These are phyloP conservation scores for Azolla pinnata DNA, from an alignment of 75 land plant species.

Conservation along the genomic window DNA sequence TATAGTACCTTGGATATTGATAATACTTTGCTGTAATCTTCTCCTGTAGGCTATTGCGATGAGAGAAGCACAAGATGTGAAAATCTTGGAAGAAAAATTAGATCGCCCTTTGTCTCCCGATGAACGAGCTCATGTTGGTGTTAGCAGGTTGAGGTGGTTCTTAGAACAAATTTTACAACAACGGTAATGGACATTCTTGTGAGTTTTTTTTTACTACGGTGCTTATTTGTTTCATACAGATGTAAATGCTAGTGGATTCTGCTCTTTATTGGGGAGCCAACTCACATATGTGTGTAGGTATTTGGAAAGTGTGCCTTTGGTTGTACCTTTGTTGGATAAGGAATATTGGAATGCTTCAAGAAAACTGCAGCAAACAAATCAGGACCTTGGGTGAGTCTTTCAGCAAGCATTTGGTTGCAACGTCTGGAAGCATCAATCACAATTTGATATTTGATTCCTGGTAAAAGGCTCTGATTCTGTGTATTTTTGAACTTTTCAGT, in stretches of 20 bases:
- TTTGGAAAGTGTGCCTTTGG: slow-evolving; percentile 81
- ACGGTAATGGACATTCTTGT: slow-evolving; percentile 47
- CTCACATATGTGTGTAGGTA: too few relatives aligned
- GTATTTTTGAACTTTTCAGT: slow-evolving; percentile 45
- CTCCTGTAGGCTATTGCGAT: slow-evolving; percentile 51
- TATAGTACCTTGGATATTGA: too few relatives aligned
- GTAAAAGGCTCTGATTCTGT: too few relatives aligned
- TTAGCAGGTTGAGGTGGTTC: slow-evolving; percentile 71
- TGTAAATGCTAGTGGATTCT: too few relatives aligned
- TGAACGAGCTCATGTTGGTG: slow-evolving; percentile 77
- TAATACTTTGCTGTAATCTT: neutral
- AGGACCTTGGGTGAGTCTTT: slow-evolving; percentile 67
- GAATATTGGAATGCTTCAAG: slow-evolving; percentile 61
- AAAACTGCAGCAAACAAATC: slow-evolving; percentile 62
- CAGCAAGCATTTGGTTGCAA: too few relatives aligned
- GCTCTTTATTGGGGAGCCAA: too few relatives aligned
- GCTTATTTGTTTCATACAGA: too few relatives aligned
- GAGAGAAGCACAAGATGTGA: slow-evolving; percentile 76
- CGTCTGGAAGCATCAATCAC: too few relatives aligned
- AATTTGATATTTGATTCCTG: too few relatives aligned
- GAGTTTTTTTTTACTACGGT: too few relatives aligned
- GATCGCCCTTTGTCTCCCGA: slow-evolving; percentile 54
- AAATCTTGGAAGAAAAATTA: slow-evolving; percentile 75
- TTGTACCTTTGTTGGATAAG: slow-evolving; percentile 86
- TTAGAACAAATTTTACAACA: slow-evolving; percentile 74